phyloP scores from a whole-genome alignment of 257 asterid species.

The Solanum neorickii region DNA sequence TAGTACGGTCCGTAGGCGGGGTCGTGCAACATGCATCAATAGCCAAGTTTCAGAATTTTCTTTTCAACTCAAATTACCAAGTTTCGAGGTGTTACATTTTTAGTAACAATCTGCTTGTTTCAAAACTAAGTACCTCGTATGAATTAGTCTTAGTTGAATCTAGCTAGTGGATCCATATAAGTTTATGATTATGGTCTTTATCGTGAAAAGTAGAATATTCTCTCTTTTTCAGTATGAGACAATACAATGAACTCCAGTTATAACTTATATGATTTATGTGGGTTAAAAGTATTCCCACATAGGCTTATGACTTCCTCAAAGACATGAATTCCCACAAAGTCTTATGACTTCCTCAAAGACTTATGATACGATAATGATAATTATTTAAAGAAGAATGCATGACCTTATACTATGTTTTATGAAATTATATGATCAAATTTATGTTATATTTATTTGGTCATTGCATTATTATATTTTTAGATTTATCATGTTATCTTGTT shows the following conservation, averaged over 20 bases:
- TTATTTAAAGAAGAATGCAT: neutral
- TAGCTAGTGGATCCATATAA: neutral
- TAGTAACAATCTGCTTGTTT: neutral
- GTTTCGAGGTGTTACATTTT: neutral
- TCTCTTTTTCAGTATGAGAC: neutral
- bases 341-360: neutral
- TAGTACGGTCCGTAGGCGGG: neutral
- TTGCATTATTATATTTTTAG: neutral
- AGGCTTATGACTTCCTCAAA: neutral
- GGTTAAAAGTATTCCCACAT: neutral
- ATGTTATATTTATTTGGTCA: neutral
- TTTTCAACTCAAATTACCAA: neutral
- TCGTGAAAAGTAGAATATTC: neutral
- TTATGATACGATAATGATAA: too few relatives aligned
- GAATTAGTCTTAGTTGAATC: neutral
- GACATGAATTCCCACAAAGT: neutral
- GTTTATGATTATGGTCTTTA: neutral
- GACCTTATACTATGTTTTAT: neutral
- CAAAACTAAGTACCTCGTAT: neutral
- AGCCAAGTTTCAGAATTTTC: neutral
- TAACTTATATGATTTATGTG: neutral
- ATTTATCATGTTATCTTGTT: neutral
- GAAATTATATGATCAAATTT: neutral
- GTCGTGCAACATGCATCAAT: neutral
- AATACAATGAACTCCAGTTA: neutral